These are phyloP conservation scores for Yamadazyma paraphyllophila DNA, from an alignment of 805 yeast species.

Conservation along the genomic window DNA sequence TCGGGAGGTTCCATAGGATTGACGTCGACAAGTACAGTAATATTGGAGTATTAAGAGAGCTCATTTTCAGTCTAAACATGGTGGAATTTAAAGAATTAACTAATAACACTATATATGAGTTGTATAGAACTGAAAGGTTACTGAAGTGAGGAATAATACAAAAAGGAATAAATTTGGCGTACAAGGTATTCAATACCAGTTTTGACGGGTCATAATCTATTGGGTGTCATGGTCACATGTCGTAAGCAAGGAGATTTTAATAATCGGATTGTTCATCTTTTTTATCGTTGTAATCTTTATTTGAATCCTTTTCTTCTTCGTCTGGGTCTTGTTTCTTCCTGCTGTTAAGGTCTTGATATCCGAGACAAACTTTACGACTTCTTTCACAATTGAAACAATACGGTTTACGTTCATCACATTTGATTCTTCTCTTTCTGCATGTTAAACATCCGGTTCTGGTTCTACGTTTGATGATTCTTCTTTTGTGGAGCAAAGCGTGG, in stretches of 20 bases:
- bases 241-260: neutral
- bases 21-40: conserved; percentile 10
- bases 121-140: conserved; percentile 16
- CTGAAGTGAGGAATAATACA: conserved; percentile 7
- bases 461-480: conserved; percentile 53
- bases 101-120: conserved; percentile 15
- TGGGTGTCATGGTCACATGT: neutral
- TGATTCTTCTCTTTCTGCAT: conserved; percentile 67
- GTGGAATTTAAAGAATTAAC: conserved; percentile 14
- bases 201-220: neutral
- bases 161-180: neutral
- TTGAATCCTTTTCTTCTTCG: conserved; percentile 2
- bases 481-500: conserved; percentile 20
- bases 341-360: conserved; percentile 45
- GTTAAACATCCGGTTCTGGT: conserved; percentile 77
- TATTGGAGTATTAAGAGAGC: conserved; percentile 6
- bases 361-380: conserved; percentile 62
- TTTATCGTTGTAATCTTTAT: neutral
- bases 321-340: conserved; percentile 5
- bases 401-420: conserved; percentile 75
- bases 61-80: conserved; percentile 10
- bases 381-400: conserved; percentile 67
- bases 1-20: neutral
- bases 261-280: neutral
- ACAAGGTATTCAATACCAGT: conserved; percentile 6